Conservation (phyloP, 2,329 filamentous ascomycete species). For the Fusarium mangiferae region DNA sequence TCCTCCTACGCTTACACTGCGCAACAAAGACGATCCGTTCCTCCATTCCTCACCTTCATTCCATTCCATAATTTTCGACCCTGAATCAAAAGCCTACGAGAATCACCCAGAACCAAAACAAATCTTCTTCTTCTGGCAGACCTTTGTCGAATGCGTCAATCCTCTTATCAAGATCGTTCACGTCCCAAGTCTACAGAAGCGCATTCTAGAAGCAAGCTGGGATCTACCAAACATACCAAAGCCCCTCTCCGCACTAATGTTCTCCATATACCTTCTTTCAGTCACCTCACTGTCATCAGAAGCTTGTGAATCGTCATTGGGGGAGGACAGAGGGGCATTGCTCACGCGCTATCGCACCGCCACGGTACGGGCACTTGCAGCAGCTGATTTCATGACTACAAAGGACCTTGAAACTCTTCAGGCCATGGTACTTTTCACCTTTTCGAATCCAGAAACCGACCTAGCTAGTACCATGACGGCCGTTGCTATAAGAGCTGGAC, state of each 20-base stretch:
- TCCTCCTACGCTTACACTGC: conserved; percentile 33
- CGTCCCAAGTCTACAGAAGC: conserved; percentile 46
- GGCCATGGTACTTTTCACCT: conserved; percentile 45
- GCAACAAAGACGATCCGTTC: conserved; percentile 36
- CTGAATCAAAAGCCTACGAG: background rate
- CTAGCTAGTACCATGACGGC: conserved; percentile 39
- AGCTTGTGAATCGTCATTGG: conserved; percentile 27
- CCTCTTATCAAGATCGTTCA: conserved; percentile 48
- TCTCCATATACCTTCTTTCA: conserved; percentile 44
- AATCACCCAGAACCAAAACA: conserved; percentile 47
- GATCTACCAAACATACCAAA: conserved; percentile 26
- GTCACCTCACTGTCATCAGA: conserved; percentile 35
- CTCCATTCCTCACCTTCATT: conserved; percentile 22
- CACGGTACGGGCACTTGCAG: conserved; percentile 38
- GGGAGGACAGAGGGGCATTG: conserved; percentile 16
- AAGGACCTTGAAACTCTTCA: conserved; percentile 46
- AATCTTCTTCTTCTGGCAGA: conserved; percentile 48
- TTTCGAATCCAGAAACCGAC: conserved; percentile 45
- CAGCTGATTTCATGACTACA: conserved; percentile 43
- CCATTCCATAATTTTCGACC: background rate
- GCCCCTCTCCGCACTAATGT: conserved; percentile 39
- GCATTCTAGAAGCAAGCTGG: conserved; percentile 46
- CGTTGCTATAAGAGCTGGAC: conserved; percentile 37
- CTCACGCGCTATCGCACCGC: conserved; percentile 41
- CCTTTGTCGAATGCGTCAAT: conserved; percentile 47